Evolutionary conservation across 495 filamentous ascomycete genomes (phyloP).

Genomic region (Annulohypoxylon nitens): DNA sequence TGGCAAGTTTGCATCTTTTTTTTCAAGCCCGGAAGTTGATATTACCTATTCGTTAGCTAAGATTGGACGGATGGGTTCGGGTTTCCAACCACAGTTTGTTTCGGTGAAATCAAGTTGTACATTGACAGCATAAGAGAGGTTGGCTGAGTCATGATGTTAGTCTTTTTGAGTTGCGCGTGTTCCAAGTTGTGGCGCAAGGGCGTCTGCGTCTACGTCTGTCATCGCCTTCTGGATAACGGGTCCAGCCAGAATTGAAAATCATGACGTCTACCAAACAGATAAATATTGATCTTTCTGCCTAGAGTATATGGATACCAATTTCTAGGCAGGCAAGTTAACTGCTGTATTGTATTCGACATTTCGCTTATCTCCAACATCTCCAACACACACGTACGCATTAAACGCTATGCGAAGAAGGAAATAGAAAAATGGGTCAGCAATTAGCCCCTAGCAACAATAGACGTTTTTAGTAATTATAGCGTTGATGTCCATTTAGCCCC

Average conservation of each 20-base stretch:
- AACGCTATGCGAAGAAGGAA: not conserved
- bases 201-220: not conserved
- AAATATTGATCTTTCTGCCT: not conserved
- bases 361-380: slow-evolving; percentile 37
- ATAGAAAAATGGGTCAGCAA: slow-evolving; percentile 35
- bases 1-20: slow-evolving; percentile 8
- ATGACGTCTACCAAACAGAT: not conserved
- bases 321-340: not conserved
- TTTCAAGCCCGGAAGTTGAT: slow-evolving; percentile 7
- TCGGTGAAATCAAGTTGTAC: not conserved
- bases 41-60: slow-evolving; percentile 3
- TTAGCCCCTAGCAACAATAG: slow-evolving; percentile 35
- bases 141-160: slow-evolving; percentile 22
- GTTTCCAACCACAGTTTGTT: slow-evolving; percentile 1
- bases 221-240: not conserved
- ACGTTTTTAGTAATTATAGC: slow-evolving; percentile 42
- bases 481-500: slow-evolving; percentile 44
- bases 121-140: not conserved
- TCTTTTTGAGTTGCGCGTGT: slow-evolving; percentile 12
- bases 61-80: not conserved
- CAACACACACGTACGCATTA: slow-evolving; percentile 8
- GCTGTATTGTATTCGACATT: slow-evolving; percentile 20
- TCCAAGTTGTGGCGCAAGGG: slow-evolving; percentile 17
- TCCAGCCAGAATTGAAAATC: not conserved
- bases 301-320: not conserved